Conservation (phyloP, 2,329 filamentous ascomycete species). For the Xylaria sp. region DNA sequence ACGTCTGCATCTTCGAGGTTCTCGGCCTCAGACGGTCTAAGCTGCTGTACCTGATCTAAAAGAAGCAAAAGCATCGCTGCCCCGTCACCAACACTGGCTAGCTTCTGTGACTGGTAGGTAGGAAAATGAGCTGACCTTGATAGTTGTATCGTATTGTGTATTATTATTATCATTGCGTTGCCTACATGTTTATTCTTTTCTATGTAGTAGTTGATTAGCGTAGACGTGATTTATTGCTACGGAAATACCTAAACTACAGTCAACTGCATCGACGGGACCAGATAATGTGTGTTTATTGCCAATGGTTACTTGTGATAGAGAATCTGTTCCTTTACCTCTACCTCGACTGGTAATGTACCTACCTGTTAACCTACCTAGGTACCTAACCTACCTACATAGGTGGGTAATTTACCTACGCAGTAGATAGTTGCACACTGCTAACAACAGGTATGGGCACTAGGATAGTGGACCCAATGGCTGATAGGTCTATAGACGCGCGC, state of each 20-base stretch:
- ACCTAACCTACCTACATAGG: neutral
- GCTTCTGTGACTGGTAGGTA: neutral
- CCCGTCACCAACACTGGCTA: neutral
- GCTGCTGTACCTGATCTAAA: neutral
- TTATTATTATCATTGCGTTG: neutral
- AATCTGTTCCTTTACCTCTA: neutral
- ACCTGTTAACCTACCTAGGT: neutral
- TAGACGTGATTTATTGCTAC: neutral
- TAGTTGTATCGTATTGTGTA: too few species aligned
- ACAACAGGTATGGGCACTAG: neutral
- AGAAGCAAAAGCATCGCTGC: neutral
- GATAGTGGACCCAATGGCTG: neutral
- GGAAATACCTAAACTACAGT: neutral
- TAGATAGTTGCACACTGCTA: neutral
- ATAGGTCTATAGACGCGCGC: constrained; percentile 26
- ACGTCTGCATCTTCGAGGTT: neutral
- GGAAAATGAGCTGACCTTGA: constrained; percentile 1
- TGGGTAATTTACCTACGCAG: neutral
- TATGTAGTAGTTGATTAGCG: neutral
- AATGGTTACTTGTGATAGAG: neutral
- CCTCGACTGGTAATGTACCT: neutral
- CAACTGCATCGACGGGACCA: neutral
- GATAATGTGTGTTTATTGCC: neutral
- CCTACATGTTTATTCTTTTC: neutral
- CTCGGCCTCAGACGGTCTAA: neutral